These are phyloP conservation scores for Suillus spraguei DNA, from an alignment of 768 basidiomycete genomes.

Conservation along the genomic window DNA sequence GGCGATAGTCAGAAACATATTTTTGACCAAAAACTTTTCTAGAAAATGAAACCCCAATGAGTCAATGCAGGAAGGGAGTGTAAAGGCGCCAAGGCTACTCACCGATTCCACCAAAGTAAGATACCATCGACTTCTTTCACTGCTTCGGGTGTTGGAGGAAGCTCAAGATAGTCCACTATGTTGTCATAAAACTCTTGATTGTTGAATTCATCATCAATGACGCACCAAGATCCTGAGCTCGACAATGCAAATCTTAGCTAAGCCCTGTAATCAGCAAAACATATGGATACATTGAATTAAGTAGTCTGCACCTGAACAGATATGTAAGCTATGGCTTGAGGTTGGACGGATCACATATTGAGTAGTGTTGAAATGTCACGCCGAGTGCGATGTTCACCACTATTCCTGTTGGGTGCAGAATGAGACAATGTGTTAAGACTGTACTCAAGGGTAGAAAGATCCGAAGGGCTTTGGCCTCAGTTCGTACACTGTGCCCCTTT, in stretches of 20 bases:
- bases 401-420: background rate
- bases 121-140: background rate
- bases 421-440: background rate
- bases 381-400: background rate
- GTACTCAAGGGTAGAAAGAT: too few species aligned
- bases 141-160: background rate
- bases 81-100: background rate
- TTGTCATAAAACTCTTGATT: background rate
- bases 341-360: background rate
- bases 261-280: background rate
- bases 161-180: background rate
- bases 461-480: too few species aligned
- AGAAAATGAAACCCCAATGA: background rate
- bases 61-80: background rate
- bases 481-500: too few species aligned
- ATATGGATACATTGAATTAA: background rate
- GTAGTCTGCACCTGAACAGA: background rate
- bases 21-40: background rate
- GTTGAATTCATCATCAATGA: background rate
- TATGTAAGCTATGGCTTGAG: background rate
- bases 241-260: background rate
- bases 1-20: background rate
- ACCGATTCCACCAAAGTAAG: conserved; percentile 2
- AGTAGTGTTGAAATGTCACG: background rate
- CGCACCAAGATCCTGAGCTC: background rate